phyloP scores from a whole-genome alignment of 106 monocot genomes.

The Phalaenopsis equestris region DNA sequence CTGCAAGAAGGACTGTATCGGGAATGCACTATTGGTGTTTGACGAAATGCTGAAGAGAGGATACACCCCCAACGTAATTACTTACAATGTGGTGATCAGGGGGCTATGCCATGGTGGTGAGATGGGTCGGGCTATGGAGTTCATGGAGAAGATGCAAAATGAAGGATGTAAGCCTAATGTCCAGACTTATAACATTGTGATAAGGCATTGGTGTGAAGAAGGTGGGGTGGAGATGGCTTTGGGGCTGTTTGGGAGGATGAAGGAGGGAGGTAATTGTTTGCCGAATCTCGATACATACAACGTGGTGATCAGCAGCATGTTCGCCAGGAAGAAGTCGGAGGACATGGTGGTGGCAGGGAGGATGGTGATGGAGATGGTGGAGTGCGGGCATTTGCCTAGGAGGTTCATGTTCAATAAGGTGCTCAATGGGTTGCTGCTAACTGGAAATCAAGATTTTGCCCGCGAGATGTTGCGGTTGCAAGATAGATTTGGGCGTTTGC shows the following conservation, averaged over 20 bases:
- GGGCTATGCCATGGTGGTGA: slow-evolving; percentile 67
- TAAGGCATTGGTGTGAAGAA: slow-evolving; percentile 44
- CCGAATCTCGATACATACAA: slow-evolving; percentile 80
- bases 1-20: slow-evolving; percentile 58
- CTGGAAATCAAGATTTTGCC: slow-evolving; percentile 70
- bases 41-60: slow-evolving; percentile 67
- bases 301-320: slow-evolving; percentile 74
- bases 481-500: slow-evolving; percentile 34
- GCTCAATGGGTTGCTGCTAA: slow-evolving; percentile 68
- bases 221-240: slow-evolving; percentile 65
- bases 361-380: slow-evolving; percentile 78
- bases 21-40: slow-evolving; percentile 57
- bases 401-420: slow-evolving; percentile 76
- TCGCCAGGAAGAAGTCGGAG: slow-evolving; percentile 53
- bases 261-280: slow-evolving; percentile 30
- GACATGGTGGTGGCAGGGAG: slow-evolving; percentile 70
- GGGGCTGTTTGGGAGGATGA: slow-evolving; percentile 54
- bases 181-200: slow-evolving; percentile 70
- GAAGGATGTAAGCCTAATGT: slow-evolving; percentile 45
- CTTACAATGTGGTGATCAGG: slow-evolving; percentile 62
- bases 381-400: slow-evolving; percentile 58
- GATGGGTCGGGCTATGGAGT: slow-evolving; percentile 42
- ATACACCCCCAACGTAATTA: slow-evolving; percentile 46
- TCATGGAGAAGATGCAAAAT: slow-evolving; percentile 40
- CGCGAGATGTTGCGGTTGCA: slow-evolving; percentile 67